A percentile compares a stretch with the other conserved stretches of the same genome.
Evolutionary conservation across 2,329 filamentous ascomycete species (phyloP).

Genomic region (Sporothrix pseudoabietina): DNA sequence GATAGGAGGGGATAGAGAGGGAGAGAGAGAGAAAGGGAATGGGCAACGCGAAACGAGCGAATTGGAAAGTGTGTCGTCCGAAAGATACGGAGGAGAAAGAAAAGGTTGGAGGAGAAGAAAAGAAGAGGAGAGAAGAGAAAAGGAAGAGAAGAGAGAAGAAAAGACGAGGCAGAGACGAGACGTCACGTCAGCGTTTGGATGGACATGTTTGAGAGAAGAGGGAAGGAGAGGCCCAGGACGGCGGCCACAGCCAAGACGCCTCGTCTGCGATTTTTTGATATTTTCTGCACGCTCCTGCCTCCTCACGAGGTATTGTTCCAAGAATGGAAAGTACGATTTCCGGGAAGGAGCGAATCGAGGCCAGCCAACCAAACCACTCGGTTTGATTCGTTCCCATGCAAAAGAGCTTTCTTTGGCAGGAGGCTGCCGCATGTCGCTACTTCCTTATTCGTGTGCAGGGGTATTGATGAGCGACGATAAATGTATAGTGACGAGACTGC

Average conservation of each 20-base stretch:
- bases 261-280: not conserved
- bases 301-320: not conserved
- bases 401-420: slow-evolving; percentile 22
- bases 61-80: not conserved
- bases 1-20: not conserved
- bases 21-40: not conserved
- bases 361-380: slow-evolving; percentile 22
- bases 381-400: slow-evolving; percentile 19
- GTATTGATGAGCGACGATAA: not conserved
- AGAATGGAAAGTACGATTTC: slow-evolving; percentile 11
- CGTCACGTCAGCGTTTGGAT: slow-evolving; percentile 9
- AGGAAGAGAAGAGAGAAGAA: not conserved
- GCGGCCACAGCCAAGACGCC: slow-evolving; percentile 16
- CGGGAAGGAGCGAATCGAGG: slow-evolving; percentile 6
- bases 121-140: slow-evolving; percentile 15
- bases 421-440: not conserved
- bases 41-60: slow-evolving; percentile 14
- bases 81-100: slow-evolving; percentile 28
- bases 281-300: not conserved
- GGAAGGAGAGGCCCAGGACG: slow-evolving; percentile 20
- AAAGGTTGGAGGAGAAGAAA: slow-evolving; percentile 30
- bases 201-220: slow-evolving; percentile 11
- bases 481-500: not conserved
- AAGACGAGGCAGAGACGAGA: slow-evolving; percentile 28
- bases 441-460: slow-evolving; percentile 8